Percentiles rank a stretch among this genome's conserved stretches.
phyloP scores from a whole-genome alignment of 345 rosid species.

The Microthlaspi erraticum region DNA sequence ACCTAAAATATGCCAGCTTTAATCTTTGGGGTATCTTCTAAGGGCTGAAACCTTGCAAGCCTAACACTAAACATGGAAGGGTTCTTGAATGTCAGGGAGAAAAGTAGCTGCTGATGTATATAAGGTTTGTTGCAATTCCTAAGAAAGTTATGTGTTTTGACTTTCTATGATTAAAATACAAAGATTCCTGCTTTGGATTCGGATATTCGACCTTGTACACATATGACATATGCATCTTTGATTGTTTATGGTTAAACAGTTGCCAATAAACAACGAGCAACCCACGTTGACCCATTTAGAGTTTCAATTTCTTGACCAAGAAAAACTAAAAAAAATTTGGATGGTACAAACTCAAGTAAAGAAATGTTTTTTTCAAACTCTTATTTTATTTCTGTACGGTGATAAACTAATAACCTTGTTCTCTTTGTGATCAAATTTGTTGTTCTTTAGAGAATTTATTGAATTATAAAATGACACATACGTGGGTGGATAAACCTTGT shows the following conservation, averaged over 20 bases:
- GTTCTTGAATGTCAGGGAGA: constrained; percentile 18
- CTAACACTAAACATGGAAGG: constrained; percentile 2
- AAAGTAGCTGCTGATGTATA: constrained; percentile 16
- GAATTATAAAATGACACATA: neutral
- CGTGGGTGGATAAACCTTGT: constrained; percentile 37
- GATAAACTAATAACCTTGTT: neutral
- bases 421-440: constrained; percentile 1
- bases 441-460: neutral
- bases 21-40: neutral
- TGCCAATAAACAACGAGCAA: constrained; percentile 33
- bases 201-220: constrained; percentile 37
- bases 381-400: neutral
- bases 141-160: constrained; percentile 35
- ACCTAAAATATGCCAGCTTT: constrained; percentile 8
- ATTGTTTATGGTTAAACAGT: constrained; percentile 13
- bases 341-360: constrained; percentile 14
- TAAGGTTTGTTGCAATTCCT: constrained; percentile 1
- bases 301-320: constrained; percentile 17
- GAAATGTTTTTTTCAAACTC: neutral
- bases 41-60: neutral
- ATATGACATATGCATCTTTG: constrained; percentile 16
- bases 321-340: constrained; percentile 14
- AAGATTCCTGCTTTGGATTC: constrained; percentile 32
- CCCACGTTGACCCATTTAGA: constrained; percentile 27
- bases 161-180: constrained; percentile 23